Evolutionary conservation across 1,139 yeast genomes (phyloP), one percentile per base, ranked within the genome.

Genomic region (Candida freyschussii): DNA sequence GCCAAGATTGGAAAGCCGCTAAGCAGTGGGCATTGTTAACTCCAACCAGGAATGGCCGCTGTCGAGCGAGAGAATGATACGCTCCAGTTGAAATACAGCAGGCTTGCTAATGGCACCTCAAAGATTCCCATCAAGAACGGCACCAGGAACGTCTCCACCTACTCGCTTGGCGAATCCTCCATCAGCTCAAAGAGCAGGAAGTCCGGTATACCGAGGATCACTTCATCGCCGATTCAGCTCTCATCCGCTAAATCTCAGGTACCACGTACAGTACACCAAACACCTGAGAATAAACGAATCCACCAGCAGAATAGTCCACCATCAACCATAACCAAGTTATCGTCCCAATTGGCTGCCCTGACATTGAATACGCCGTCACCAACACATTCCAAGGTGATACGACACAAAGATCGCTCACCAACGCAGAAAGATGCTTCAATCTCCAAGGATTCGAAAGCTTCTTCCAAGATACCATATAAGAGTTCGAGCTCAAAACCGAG

Each of bases 101-200:
- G 23, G 10, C 14, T 34, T 3, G 10, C 31, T 4, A 10, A 30
- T 4, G 24, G 33, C 17, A 21, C 24, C 13, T 43, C 49, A 10
- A 38, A 26, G 15, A 45, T 45, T 2, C 49, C 49, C n/a, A 25
- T 45, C 11, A 43, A 40, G 23, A 40, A 29, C 6, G 29, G 43
- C 27, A 42, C 39, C 10, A 32, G 39, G 12, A 38, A 43, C 6
- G 33, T 36, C 2, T 45, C 48, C 4, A 30, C 39, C 13, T 41
- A 34, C 2, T 34, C 24, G 4, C 13, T 40, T 2, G 43, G 41
- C 23, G 40, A 42, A 6, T 18, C 37, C 2, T 4, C n/a, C 7
- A 22, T 24, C 14, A 34, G 38, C 1, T 17, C 21, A 10, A 31
- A 28, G 5, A 13, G 19, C 22, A 36, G 33, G n/a, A 40, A 33